phyloP scores from a whole-genome alignment of 1,139 yeast species.

The Suhomyces bribrorum region DNA sequence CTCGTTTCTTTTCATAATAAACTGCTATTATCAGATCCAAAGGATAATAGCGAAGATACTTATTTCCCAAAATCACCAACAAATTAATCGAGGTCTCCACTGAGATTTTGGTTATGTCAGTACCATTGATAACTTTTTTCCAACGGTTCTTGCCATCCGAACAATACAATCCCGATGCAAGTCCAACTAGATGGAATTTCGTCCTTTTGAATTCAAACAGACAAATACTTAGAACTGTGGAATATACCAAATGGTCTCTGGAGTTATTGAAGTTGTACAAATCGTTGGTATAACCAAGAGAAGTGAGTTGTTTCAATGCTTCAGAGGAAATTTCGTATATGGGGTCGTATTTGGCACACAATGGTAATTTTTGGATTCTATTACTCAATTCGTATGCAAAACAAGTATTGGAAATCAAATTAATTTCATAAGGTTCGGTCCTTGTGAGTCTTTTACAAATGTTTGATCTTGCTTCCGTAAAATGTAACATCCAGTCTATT shows the following conservation, averaged over 20 bases:
- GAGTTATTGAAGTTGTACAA: constrained; percentile 27
- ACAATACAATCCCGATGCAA: constrained; percentile 45
- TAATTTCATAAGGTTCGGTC: constrained; percentile 57
- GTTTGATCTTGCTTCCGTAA: constrained; percentile 56
- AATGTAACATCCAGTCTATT: constrained; percentile 58
- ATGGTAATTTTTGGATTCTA: constrained; percentile 58
- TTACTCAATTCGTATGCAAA: constrained; percentile 65
- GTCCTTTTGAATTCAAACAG: constrained; percentile 29
- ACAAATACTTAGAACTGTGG: constrained; percentile 30
- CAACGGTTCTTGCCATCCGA: constrained; percentile 55
- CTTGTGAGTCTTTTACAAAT: constrained; percentile 46
- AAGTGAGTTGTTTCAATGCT: constrained; percentile 23
- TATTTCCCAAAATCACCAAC: constrained; percentile 60
- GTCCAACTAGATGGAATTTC: constrained; percentile 35
- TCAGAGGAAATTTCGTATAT: constrained; percentile 48
- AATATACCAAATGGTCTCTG: constrained; percentile 25
- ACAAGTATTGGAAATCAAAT: constrained; percentile 56
- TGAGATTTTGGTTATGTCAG: constrained; percentile 60
- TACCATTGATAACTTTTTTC: constrained; percentile 58
- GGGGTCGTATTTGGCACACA: constrained; percentile 64
- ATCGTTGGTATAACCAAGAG: constrained; percentile 30
- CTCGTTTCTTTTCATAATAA: constrained; percentile 36
- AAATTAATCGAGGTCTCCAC: constrained; percentile 60
- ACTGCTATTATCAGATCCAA: constrained; percentile 47
- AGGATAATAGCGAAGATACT: constrained; percentile 60